phyloP scores from a whole-genome alignment of 2,329 filamentous ascomycete species.

The Fusarium sp. region DNA sequence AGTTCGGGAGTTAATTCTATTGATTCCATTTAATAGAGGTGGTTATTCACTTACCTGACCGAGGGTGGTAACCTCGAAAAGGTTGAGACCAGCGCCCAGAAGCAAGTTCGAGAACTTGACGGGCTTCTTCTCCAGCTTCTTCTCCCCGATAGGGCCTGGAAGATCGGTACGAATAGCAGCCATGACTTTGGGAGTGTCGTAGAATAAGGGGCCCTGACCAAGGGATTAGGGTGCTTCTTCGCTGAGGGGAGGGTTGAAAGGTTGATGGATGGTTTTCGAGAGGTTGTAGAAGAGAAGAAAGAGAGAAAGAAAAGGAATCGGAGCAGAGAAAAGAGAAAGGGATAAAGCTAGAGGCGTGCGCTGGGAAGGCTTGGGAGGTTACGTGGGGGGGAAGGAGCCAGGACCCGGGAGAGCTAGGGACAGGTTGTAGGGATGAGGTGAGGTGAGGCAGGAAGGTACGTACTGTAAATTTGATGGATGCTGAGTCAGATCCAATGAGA shows the following conservation, averaged over 20 bases:
- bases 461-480: constrained; percentile 17
- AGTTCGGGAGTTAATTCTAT: neutral
- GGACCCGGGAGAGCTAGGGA: constrained; percentile 19
- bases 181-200: constrained; percentile 68
- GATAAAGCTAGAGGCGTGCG: constrained; percentile 41
- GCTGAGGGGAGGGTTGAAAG: constrained; percentile 55
- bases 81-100: constrained; percentile 90
- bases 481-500: constrained; percentile 37
- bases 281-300: constrained; percentile 32
- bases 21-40: neutral
- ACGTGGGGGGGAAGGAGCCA: constrained; percentile 26
- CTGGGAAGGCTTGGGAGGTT: constrained; percentile 25
- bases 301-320: constrained; percentile 11
- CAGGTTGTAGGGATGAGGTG: neutral
- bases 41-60: constrained; percentile 56
- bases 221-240: constrained; percentile 93
- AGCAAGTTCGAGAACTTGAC: constrained; percentile 99
- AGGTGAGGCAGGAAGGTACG: constrained; percentile 12
- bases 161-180: constrained; percentile 69
- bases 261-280: constrained; percentile 16
- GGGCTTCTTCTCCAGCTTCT: constrained; percentile 93
- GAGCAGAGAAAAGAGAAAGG: constrained; percentile 18
- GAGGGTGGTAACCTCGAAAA: constrained; percentile 84
- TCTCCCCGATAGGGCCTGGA: constrained; percentile 60
- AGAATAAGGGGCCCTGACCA: constrained; percentile 88